Evolutionary conservation across 768 basidiomycete species (phyloP).

Genomic region (Phaeotremella skinneri): DNA sequence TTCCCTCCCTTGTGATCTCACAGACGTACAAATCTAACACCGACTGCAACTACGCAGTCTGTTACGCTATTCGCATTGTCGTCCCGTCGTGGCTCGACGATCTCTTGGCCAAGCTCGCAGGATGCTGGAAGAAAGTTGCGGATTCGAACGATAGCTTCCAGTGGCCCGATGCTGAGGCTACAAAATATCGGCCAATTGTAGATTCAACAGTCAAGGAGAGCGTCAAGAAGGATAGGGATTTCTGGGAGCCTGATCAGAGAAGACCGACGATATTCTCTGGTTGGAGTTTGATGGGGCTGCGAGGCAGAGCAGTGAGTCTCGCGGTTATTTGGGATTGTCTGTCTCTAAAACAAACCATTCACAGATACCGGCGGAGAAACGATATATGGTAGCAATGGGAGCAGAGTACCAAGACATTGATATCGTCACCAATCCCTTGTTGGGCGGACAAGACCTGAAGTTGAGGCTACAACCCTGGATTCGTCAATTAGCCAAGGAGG

Average conservation of each 20-base stretch:
- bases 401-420: conserved; percentile 39
- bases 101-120: conserved; percentile 14
- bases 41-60: conserved; percentile 40
- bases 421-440: conserved; percentile 18
- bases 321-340: background rate
- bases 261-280: conserved; percentile 29
- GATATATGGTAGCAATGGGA: conserved; percentile 38
- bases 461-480: conserved; percentile 26
- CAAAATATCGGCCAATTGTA: conserved; percentile 24
- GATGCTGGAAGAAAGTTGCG: conserved; percentile 38
- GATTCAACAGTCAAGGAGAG: conserved; percentile 15
- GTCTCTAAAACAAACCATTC: background rate
- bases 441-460: conserved; percentile 20
- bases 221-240: conserved; percentile 8
- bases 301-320: conserved; percentile 19
- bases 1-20: conserved; percentile 34
- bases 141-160: conserved; percentile 39
- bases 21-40: conserved; percentile 13
- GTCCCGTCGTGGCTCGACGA: conserved; percentile 26
- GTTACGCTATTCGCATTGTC: conserved; percentile 37
- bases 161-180: conserved; percentile 22
- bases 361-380: conserved; percentile 27
- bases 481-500: conserved; percentile 16
- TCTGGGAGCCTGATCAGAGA: conserved; percentile 33
- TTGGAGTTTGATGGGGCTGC: conserved; percentile 39